Evolutionary conservation across 495 filamentous ascomycete genomes (phyloP).

Genomic region (Rhypophila decipiens): DNA sequence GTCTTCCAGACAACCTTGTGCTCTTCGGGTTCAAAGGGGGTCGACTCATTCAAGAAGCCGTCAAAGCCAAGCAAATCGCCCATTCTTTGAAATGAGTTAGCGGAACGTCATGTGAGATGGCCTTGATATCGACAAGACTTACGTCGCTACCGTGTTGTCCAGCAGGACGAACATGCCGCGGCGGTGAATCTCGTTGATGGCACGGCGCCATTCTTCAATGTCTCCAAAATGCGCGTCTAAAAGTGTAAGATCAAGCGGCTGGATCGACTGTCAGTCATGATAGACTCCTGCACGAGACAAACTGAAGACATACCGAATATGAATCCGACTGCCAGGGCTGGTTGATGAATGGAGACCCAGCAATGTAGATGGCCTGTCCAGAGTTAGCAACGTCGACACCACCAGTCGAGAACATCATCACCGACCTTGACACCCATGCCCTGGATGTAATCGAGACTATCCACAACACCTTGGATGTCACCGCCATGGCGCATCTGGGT

Average conservation of each 20-base stretch:
- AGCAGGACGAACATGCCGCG: conserved; percentile 70
- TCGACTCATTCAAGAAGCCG: conserved; percentile 55
- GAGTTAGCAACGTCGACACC: neutral
- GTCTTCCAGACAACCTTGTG: conserved; percentile 54
- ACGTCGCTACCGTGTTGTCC: conserved; percentile 64
- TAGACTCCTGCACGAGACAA: neutral
- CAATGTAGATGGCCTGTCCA: conserved; percentile 57
- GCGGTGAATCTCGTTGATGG: conserved; percentile 58
- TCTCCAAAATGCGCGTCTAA: conserved; percentile 31
- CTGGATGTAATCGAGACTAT: conserved; percentile 66
- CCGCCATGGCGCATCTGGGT: conserved; percentile 68
- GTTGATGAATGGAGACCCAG: conserved; percentile 46
- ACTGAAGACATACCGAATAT: conserved; percentile 33
- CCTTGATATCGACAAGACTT: conserved; percentile 3
- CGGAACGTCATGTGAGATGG: neutral
- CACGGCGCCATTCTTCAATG: conserved; percentile 56
- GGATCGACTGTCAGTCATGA: neutral
- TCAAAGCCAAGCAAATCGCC: conserved; percentile 62
- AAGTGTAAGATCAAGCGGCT: conserved; percentile 18
- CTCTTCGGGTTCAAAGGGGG: conserved; percentile 50
- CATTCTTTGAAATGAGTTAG: conserved; percentile 30
- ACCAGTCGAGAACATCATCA: neutral
- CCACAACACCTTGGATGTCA: conserved; percentile 57
- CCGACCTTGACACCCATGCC: conserved; percentile 62
- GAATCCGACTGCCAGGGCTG: conserved; percentile 47